These are phyloP conservation scores for Protomyces pachydermus DNA, from an alignment of 1,139 yeast species.

Conservation along the genomic window DNA sequence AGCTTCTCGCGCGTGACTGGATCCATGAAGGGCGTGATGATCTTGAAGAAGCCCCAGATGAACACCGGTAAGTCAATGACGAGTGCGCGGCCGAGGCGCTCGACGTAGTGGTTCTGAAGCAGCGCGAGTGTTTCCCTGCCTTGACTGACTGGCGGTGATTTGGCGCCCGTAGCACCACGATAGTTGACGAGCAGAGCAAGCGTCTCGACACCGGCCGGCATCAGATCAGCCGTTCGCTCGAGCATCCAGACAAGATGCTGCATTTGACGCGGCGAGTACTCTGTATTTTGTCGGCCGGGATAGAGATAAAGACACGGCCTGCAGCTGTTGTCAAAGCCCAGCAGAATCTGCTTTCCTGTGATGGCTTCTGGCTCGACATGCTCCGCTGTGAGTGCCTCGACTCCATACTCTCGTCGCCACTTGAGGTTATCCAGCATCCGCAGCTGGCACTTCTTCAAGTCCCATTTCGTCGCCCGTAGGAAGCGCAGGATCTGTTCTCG, in stretches of 20 bases:
- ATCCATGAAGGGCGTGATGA: slow-evolving; percentile 90
- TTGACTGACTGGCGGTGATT: slow-evolving; percentile 75
- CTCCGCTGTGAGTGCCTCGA: slow-evolving; percentile 46
- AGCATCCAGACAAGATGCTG: slow-evolving; percentile 88
- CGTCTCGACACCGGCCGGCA: slow-evolving; percentile 95
- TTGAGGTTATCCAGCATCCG: slow-evolving; percentile 70
- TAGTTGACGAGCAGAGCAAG: slow-evolving; percentile 85
- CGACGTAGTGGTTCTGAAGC: slow-evolving; percentile 93
- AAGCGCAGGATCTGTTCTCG: slow-evolving; percentile 83
- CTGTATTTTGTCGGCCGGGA: slow-evolving; percentile 91
- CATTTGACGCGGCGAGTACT: slow-evolving; percentile 78
- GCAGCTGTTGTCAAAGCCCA: slow-evolving; percentile 83
- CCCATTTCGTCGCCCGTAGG: slow-evolving; percentile 89
- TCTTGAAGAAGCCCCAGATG: slow-evolving; percentile 81
- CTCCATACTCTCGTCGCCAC: slow-evolving; percentile 93
- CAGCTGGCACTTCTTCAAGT: slow-evolving; percentile 59
- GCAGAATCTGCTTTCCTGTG: slow-evolving; percentile 81
- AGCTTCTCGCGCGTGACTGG: slow-evolving; percentile 90
- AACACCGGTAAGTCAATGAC: slow-evolving; percentile 89
- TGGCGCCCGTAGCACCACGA: slow-evolving; percentile 60
- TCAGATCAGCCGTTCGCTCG: slow-evolving; percentile 81
- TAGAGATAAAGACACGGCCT: slow-evolving; percentile 86
- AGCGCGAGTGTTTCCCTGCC: slow-evolving; percentile 81
- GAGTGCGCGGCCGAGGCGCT: slow-evolving; percentile 83
- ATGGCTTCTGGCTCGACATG: slow-evolving; percentile 43